phyloP scores from a whole-genome alignment of 495 filamentous ascomycete genomes.

The Rhizodiscina lignyota region DNA sequence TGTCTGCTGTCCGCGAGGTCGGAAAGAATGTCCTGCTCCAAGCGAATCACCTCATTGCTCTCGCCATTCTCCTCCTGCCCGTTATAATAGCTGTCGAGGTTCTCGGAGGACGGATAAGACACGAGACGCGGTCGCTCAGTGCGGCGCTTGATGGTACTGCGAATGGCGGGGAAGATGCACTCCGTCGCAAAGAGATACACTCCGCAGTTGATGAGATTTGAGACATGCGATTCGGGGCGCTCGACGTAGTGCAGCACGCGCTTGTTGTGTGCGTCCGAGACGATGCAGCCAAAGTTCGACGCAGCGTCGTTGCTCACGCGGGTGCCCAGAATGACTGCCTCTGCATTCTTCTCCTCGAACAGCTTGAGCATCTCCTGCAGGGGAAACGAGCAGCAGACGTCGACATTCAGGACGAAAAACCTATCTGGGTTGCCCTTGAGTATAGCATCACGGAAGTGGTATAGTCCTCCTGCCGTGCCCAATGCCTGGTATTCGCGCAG shows the following conservation, averaged over 20 bases:
- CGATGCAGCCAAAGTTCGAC: slow-evolving; percentile 94
- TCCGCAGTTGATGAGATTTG: slow-evolving; percentile 97
- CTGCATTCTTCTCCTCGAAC: slow-evolving; percentile 88
- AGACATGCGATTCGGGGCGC: slow-evolving; percentile 97
- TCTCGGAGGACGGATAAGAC: slow-evolving; percentile 89
- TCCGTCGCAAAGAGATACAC: slow-evolving; percentile 96
- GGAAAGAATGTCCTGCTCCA: slow-evolving; percentile 95
- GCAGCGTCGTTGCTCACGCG: slow-evolving; percentile 83
- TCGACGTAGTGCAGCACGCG: slow-evolving; percentile 98
- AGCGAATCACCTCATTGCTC: slow-evolving; percentile 71
- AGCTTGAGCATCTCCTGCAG: slow-evolving; percentile 86
- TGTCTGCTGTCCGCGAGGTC: slow-evolving; percentile 94
- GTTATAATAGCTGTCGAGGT: slow-evolving; percentile 66
- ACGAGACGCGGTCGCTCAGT: slow-evolving; percentile 77
- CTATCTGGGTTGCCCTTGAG: slow-evolving; percentile 89
- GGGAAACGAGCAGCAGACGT: slow-evolving; percentile 98
- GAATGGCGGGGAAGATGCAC: slow-evolving; percentile 91
- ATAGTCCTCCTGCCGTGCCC: slow-evolving; percentile 89
- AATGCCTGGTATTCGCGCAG: slow-evolving; percentile 95
- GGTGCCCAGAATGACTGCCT: slow-evolving; percentile 93
- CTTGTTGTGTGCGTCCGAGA: slow-evolving; percentile 86
- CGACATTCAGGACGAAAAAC: slow-evolving; percentile 94
- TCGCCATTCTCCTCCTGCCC: slow-evolving; percentile 54
- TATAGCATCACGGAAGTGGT: slow-evolving; percentile 99
- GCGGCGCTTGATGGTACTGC: slow-evolving; percentile 88